These are phyloP conservation scores for Cercospora citrullina DNA, from an alignment of 2,329 filamentous ascomycete species.

Conservation along the genomic window DNA sequence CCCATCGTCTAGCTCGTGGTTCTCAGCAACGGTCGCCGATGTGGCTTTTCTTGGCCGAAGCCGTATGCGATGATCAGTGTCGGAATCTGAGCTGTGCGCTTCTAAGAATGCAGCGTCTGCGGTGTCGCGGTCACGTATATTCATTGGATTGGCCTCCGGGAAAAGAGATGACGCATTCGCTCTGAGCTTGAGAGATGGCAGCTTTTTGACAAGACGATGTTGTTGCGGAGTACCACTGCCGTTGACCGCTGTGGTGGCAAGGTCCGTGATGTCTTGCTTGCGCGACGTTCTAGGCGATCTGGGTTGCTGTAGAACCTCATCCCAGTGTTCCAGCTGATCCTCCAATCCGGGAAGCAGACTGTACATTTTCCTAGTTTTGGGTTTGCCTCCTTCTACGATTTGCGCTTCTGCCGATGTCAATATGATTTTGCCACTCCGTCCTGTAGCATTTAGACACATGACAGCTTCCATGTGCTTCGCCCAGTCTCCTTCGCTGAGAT, in stretches of 20 bases:
- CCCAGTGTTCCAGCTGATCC: constrained; percentile 30
- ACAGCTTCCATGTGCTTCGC: constrained; percentile 18
- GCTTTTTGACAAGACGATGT: background rate
- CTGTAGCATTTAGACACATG: constrained; percentile 20
- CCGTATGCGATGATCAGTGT: background rate
- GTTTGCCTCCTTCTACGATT: constrained; percentile 4
- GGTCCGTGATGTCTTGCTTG: background rate
- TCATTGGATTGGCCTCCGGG: background rate
- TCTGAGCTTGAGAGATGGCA: background rate
- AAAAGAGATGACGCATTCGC: background rate
- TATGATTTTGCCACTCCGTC: constrained; percentile 11
- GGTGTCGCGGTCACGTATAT: background rate
- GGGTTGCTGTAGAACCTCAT: constrained; percentile 27
- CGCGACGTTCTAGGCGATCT: background rate
- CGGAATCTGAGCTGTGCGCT: background rate
- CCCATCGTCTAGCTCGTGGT: background rate
- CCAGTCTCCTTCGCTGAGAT: constrained; percentile 24
- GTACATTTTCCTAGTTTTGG: constrained; percentile 12
- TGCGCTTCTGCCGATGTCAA: background rate
- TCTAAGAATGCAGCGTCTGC: background rate
- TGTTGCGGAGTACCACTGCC: background rate
- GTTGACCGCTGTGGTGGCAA: background rate
- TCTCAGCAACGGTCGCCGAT: background rate
- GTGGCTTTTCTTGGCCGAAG: background rate
- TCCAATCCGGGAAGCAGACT: constrained; percentile 27